phyloP scores from a whole-genome alignment of 2,329 filamentous ascomycete genomes.

The Fusarium sp. region DNA sequence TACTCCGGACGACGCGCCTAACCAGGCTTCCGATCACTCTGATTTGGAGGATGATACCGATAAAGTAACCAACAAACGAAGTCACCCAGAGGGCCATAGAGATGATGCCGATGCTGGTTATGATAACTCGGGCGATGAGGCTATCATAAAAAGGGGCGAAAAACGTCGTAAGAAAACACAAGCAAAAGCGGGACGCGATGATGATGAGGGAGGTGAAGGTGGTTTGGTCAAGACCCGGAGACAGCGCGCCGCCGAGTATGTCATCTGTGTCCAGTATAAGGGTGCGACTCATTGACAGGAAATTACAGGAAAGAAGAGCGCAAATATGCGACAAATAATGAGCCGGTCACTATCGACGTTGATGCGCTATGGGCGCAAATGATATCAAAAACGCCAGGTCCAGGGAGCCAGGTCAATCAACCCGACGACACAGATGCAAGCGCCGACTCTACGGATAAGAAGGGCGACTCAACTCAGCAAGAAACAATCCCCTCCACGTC shows the following conservation, averaged over 20 bases:
- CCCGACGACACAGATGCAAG: constrained; percentile 15
- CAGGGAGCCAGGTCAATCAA: constrained; percentile 14
- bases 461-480: constrained; percentile 26
- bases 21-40: constrained; percentile 63
- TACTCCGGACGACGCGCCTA: constrained; percentile 68
- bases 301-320: constrained; percentile 67
- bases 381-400: constrained; percentile 59
- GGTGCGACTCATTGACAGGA: constrained; percentile 25
- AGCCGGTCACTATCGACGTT: constrained; percentile 77
- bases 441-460: constrained; percentile 10
- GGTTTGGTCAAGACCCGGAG: constrained; percentile 79
- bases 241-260: constrained; percentile 75
- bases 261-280: not conserved
- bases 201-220: constrained; percentile 70
- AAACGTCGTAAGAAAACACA: constrained; percentile 64
- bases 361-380: constrained; percentile 79
- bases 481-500: not conserved
- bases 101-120: constrained; percentile 63
- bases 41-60: constrained; percentile 61
- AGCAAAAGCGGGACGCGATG: constrained; percentile 52
- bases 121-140: constrained; percentile 80
- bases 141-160: constrained; percentile 73
- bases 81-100: constrained; percentile 33
- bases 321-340: constrained; percentile 64
- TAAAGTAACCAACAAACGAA: constrained; percentile 47